Conservation (phyloP, 2,329 filamentous ascomycete genomes). For the Fusarium ambrosium region DNA sequence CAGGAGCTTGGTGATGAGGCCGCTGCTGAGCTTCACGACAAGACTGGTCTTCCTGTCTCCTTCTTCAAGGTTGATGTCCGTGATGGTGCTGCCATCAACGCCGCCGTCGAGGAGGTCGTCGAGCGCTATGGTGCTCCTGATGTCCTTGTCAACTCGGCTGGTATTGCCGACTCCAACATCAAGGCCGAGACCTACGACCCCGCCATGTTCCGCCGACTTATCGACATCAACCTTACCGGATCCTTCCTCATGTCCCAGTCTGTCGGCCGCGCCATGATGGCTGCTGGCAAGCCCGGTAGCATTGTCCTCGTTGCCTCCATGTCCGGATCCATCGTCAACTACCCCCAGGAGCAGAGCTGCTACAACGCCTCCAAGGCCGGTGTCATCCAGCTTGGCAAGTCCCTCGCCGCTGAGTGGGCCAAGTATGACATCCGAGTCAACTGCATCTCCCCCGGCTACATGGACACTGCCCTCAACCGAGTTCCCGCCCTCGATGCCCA, state of each 20-base stretch:
- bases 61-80: slow-evolving; percentile 87
- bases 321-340: slow-evolving; percentile 88
- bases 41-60: slow-evolving; percentile 79
- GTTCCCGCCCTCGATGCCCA: slow-evolving; percentile 83
- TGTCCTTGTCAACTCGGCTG: slow-evolving; percentile 83
- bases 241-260: slow-evolving; percentile 83
- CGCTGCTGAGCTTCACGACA: slow-evolving; percentile 76
- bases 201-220: slow-evolving; percentile 81
- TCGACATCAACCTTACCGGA: slow-evolving; percentile 86
- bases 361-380: slow-evolving; percentile 90
- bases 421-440: slow-evolving; percentile 86
- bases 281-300: slow-evolving; percentile 76
- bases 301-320: slow-evolving; percentile 85
- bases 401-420: slow-evolving; percentile 87
- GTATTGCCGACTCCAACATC: slow-evolving; percentile 87
- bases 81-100: slow-evolving; percentile 77
- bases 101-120: slow-evolving; percentile 75
- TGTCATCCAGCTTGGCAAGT: slow-evolving; percentile 83
- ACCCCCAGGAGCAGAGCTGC: slow-evolving; percentile 84
- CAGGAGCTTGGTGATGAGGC: slow-evolving; percentile 79
- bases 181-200: slow-evolving; percentile 83
- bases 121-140: slow-evolving; percentile 78
- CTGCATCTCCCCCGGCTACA: slow-evolving; percentile 87
- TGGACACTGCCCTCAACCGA: slow-evolving; percentile 86
- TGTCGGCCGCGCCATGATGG: slow-evolving; percentile 80